These are phyloP conservation scores for Colletotrichum cuscutae DNA, from an alignment of 2,329 filamentous ascomycete genomes.

Conservation along the genomic window DNA sequence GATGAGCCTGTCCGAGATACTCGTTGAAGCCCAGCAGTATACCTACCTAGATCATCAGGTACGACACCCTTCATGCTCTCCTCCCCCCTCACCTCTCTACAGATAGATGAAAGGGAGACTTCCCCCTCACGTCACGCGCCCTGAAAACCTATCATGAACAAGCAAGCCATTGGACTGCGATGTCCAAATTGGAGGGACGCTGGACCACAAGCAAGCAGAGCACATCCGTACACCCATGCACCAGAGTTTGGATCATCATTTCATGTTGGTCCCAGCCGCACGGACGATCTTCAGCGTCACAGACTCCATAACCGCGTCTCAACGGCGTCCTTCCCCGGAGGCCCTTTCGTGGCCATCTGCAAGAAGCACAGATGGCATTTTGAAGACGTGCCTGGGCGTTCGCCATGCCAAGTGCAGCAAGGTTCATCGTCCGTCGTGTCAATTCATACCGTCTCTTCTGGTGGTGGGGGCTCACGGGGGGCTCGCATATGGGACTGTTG, in stretches of 20 bases:
- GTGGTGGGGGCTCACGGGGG: background rate
- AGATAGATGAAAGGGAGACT: background rate
- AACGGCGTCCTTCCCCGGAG: conserved; percentile 13
- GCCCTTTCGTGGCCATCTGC: background rate
- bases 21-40: background rate
- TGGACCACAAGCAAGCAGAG: background rate
- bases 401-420: conserved; percentile 9
- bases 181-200: background rate
- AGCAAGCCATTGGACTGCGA: background rate
- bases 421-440: conserved; percentile 6
- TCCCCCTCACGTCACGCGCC: background rate
- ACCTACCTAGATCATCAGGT: background rate
- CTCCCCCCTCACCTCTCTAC: background rate
- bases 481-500: background rate
- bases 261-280: background rate
- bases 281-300: conserved; percentile 18
- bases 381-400: conserved; percentile 3
- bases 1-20: background rate
- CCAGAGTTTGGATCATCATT: background rate
- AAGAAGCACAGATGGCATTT: conserved; percentile 15
- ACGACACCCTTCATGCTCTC: background rate
- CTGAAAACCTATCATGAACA: background rate
- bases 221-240: background rate
- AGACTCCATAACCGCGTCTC: conserved; percentile 8
- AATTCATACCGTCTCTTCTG: background rate